Percentiles rank a stretch among this genome's conserved stretches.
Conservation (phyloP, 805 yeast species). For the Priceomyces haplophilus region DNA sequence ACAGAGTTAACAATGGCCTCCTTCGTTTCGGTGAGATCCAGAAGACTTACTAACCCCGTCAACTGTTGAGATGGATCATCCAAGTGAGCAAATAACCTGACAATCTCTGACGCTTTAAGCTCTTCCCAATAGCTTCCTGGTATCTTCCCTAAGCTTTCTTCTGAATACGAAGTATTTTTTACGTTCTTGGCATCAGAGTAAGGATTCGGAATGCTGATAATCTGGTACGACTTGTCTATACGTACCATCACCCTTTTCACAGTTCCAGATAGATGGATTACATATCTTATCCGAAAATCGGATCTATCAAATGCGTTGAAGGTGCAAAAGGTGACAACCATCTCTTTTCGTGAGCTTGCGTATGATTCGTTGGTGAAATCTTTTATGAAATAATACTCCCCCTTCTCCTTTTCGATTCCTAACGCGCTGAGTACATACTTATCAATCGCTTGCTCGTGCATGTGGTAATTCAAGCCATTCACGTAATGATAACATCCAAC, state of each 20-base stretch:
- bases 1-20: conserved; percentile 19
- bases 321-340: conserved; percentile 55
- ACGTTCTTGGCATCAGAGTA: conserved; percentile 7
- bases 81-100: conserved; percentile 52
- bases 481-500: conserved; percentile 38
- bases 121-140: conserved; percentile 52
- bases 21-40: conserved; percentile 31
- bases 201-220: conserved; percentile 13
- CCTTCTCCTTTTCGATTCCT: conserved; percentile 21
- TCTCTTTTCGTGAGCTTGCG: conserved; percentile 14
- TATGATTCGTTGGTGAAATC: conserved; percentile 7
- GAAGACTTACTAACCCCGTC: conserved; percentile 56
- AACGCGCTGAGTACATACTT: conserved; percentile 23
- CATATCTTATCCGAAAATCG: conserved; percentile 68
- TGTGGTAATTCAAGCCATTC: conserved; percentile 29
- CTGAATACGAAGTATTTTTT: conserved; percentile 15
- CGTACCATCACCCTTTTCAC: conserved; percentile 13
- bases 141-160: conserved; percentile 16
- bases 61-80: conserved; percentile 54
- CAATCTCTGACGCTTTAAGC: conserved; percentile 53
- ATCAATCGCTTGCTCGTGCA: conserved; percentile 25
- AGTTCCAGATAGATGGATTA: conserved; percentile 25
- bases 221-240: conserved; percentile 33
- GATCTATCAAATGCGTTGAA: conserved; percentile 71
- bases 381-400: conserved; percentile 17